Conservation (phyloP, 768 basidiomycete species). For the Crepidotus variabilis region DNA sequence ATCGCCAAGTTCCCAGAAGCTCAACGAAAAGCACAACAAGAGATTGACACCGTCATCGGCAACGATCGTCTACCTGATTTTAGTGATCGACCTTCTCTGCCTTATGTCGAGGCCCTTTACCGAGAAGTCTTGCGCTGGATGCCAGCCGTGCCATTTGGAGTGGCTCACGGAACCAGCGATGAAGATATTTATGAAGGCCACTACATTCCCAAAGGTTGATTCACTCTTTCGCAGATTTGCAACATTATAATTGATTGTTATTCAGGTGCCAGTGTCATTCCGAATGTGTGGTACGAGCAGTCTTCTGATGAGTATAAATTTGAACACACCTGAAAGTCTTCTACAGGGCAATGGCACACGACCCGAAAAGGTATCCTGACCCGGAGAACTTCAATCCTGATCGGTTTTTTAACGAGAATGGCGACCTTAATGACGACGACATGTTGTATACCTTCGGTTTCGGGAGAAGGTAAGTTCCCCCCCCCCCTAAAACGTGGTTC, state of each 20-base stretch:
- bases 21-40: conserved; percentile 25
- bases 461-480: too few species aligned
- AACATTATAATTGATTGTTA: not conserved
- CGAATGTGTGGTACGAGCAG: conserved; percentile 14
- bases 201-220: conserved; percentile 20
- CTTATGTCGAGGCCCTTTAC: conserved; percentile 16
- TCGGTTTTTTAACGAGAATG: too few species aligned
- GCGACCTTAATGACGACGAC: too few species aligned
- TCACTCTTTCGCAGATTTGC: not conserved
- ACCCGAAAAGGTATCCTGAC: too few species aligned
- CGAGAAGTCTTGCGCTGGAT: conserved; percentile 14
- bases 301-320: too few species aligned
- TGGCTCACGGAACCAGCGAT: conserved; percentile 19
- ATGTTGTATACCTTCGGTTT: too few species aligned
- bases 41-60: conserved; percentile 26
- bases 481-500: too few species aligned
- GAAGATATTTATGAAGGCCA: conserved; percentile 25
- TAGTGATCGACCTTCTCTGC: conserved; percentile 19
- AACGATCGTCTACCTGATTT: conserved; percentile 20
- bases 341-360: too few species aligned
- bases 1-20: conserved; percentile 25
- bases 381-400: too few species aligned
- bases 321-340: too few species aligned
- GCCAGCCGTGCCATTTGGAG: conserved; percentile 16
- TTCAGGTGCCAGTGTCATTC: conserved; percentile 8